These are phyloP conservation scores for Cytospora mali DNA, from an alignment of 2,329 filamentous ascomycete genomes.

Conservation along the genomic window DNA sequence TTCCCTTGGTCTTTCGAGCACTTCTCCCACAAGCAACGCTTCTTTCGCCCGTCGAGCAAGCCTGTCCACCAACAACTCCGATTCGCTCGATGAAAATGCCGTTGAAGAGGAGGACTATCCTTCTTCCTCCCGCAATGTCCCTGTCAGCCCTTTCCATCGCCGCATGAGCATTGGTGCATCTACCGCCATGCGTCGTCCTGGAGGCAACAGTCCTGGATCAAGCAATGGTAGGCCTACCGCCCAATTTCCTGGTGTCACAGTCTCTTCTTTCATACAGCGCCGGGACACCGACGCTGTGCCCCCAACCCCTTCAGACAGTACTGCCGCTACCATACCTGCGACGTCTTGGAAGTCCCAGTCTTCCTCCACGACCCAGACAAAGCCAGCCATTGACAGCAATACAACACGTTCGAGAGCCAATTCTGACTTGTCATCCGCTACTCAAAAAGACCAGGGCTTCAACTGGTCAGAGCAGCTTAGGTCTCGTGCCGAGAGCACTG, in stretches of 20 bases:
- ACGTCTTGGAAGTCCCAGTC: constrained; percentile 35
- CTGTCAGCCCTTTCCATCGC: constrained; percentile 75
- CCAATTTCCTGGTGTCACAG: constrained; percentile 35
- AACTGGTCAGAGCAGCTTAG: constrained; percentile 97
- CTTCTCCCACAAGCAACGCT: constrained; percentile 61
- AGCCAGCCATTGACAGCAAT: constrained; percentile 61
- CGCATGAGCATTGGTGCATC: constrained; percentile 84
- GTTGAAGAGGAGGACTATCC: constrained; percentile 68
- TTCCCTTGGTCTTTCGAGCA: constrained; percentile 68
- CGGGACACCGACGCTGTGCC: constrained; percentile 31
- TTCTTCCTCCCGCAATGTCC: constrained; percentile 57
- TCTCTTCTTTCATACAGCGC: constrained; percentile 38
- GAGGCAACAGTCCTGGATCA: constrained; percentile 60
- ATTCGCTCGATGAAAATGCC: constrained; percentile 71
- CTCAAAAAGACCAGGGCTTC: constrained; percentile 84
- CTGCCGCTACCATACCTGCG: constrained; percentile 37
- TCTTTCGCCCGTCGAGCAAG: constrained; percentile 64
- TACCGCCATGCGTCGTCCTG: constrained; percentile 67
- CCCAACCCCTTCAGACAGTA: constrained; percentile 39
- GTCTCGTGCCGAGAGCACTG: constrained; percentile 82
- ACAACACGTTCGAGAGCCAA: constrained; percentile 57
- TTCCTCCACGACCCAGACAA: constrained; percentile 29
- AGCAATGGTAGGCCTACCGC: constrained; percentile 60
- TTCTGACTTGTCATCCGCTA: constrained; percentile 65
- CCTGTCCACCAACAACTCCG: constrained; percentile 67